Percentiles rank a stretch among this genome's conserved stretches.
These are phyloP conservation scores for Saccharomyces pastorianus DNA, from an alignment of 1,139 yeast species.

Conservation along the genomic window DNA sequence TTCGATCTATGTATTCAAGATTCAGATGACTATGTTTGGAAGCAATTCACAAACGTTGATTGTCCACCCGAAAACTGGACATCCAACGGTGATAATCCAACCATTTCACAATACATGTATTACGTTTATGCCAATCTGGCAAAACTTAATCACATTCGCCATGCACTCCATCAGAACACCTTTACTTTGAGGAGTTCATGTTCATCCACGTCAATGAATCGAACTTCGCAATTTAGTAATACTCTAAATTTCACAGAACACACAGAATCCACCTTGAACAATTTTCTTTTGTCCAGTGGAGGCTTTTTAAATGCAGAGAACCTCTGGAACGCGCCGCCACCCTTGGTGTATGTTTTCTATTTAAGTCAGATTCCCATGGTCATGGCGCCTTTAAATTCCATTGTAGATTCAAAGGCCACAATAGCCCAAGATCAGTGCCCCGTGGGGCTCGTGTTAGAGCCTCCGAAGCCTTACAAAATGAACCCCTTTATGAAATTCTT, in stretches of 20 bases:
- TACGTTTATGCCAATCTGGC: slow-evolving; percentile 11
- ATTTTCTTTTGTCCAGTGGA: slow-evolving; percentile 13
- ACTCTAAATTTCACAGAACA: slow-evolving; percentile 13
- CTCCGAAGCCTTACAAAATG: slow-evolving; percentile 21
- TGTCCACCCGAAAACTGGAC: slow-evolving; percentile 13
- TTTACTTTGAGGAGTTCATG: slow-evolving; percentile 13
- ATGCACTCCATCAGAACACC: slow-evolving; percentile 8
- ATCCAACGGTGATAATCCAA: slow-evolving; percentile 16
- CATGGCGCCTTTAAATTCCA: slow-evolving; percentile 18
- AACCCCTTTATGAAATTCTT: slow-evolving; percentile 49
- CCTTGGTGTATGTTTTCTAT: slow-evolving; percentile 12
- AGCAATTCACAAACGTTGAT: slow-evolving; percentile 7
- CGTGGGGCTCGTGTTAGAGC: slow-evolving; percentile 1
- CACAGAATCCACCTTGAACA: slow-evolving; percentile 14
- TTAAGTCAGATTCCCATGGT: slow-evolving; percentile 17
- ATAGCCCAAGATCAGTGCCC: background rate
- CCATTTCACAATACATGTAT: slow-evolving; percentile 16
- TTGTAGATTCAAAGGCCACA: slow-evolving; percentile 3
- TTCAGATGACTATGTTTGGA: slow-evolving; percentile 15
- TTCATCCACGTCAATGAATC: slow-evolving; percentile 7
- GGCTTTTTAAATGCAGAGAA: slow-evolving; percentile 16
- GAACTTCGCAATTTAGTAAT: slow-evolving; percentile 14
- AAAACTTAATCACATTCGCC: slow-evolving; percentile 8
- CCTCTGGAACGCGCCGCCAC: slow-evolving; percentile 12
- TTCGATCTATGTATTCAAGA: slow-evolving; percentile 12